A percentile compares a stretch with the other conserved stretches of the same genome.
These are phyloP conservation scores for Verticillium zaregamsianum DNA, from an alignment of 2,329 filamentous ascomycete species.

Conservation along the genomic window DNA sequence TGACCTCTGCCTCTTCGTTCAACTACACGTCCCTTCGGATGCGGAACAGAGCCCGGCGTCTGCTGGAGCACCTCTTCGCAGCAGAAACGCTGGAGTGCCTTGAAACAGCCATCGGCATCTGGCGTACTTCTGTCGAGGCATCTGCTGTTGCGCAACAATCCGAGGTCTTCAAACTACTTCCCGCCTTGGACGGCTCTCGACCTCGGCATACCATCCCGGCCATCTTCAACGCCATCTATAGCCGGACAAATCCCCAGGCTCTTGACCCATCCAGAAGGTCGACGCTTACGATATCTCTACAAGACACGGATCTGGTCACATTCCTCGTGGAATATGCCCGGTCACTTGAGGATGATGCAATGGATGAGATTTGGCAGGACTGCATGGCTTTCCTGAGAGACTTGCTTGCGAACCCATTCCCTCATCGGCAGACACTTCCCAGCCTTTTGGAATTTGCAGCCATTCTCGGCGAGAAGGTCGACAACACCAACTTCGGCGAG, in stretches of 20 bases:
- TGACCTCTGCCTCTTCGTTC: constrained; percentile 73
- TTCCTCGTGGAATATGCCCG: constrained; percentile 89
- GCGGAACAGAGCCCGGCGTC: constrained; percentile 80
- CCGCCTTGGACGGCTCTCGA: constrained; percentile 84
- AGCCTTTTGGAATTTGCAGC: constrained; percentile 83
- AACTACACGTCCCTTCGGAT: constrained; percentile 86
- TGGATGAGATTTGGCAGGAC: constrained; percentile 97
- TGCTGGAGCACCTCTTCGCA: constrained; percentile 88
- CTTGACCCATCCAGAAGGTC: constrained; percentile 79
- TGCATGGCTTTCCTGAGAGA: constrained; percentile 89
- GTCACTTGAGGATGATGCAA: constrained; percentile 91
- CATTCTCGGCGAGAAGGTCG: constrained; percentile 88
- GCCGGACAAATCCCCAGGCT: constrained; percentile 78
- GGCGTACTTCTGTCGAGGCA: constrained; percentile 54
- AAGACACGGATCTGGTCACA: constrained; percentile 77
- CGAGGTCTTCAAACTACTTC: constrained; percentile 79
- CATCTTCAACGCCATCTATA: constrained; percentile 94
- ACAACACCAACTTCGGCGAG: constrained; percentile 96
- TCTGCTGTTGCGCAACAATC: constrained; percentile 46
- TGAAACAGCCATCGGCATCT: constrained; percentile 84
- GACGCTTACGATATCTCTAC: constrained; percentile 79
- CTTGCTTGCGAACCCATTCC: constrained; percentile 87
- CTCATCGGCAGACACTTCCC: constrained; percentile 85
- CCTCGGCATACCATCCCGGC: constrained; percentile 90
- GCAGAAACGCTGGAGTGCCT: constrained; percentile 91